Percentiles rank a stretch among this genome's conserved stretches.
These are phyloP conservation scores for Sclerotinia trifoliorum DNA, from an alignment of 2,329 filamentous ascomycete genomes.

Conservation along the genomic window DNA sequence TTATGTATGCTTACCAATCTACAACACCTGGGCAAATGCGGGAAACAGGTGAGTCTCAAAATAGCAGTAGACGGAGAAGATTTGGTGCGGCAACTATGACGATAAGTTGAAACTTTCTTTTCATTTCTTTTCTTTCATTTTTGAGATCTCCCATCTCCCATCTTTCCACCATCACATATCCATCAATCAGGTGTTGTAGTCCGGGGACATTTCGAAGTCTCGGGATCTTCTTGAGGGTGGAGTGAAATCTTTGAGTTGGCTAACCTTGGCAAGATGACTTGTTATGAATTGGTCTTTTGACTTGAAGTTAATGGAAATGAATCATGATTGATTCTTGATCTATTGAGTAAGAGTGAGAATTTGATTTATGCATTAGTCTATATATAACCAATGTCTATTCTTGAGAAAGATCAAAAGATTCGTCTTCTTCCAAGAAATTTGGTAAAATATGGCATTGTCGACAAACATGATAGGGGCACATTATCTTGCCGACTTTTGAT, in stretches of 20 bases:
- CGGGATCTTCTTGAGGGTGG: slow-evolving; percentile 1
- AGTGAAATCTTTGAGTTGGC: slow-evolving; percentile 8
- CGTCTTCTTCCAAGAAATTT: neutral
- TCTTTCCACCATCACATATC: neutral
- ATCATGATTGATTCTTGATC: neutral
- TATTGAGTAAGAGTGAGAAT: neutral
- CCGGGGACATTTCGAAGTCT: slow-evolving; percentile 12
- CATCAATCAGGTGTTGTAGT: slow-evolving; percentile 6
- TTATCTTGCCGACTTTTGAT: slow-evolving; percentile 11
- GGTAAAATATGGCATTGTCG: neutral
- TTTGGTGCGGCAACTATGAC: neutral
- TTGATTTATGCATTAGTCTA: neutral
- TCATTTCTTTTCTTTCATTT: neutral
- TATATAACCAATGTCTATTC: neutral
- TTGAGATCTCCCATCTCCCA: neutral
- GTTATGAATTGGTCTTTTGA: neutral
- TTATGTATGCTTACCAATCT: neutral
- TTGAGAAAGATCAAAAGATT: neutral
- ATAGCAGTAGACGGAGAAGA: neutral
- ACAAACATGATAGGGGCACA: slow-evolving; percentile 5
- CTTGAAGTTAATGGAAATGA: neutral
- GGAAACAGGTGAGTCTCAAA: neutral
- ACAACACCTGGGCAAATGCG: no score
- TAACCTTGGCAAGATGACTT: slow-evolving; percentile 18
- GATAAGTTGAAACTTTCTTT: neutral